phyloP scores from a whole-genome alignment of 306 rosid genomes.

The Prosopis cineraria region DNA sequence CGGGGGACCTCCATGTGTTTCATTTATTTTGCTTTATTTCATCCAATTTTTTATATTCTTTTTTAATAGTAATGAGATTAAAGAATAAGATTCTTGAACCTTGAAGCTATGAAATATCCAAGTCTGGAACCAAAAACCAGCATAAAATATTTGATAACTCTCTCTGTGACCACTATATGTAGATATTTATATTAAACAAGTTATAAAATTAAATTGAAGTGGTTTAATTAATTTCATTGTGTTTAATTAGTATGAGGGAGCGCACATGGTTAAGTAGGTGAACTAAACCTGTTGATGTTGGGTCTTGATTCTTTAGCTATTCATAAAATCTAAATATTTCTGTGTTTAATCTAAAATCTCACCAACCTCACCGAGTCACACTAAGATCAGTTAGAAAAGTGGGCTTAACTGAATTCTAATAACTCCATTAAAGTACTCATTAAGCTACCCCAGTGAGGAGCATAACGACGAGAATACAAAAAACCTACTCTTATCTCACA shows the following conservation, averaged over 20 bases:
- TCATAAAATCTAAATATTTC: neutral
- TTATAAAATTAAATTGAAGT: neutral
- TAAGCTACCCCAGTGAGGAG: constrained; percentile 3
- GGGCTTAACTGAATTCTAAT: constrained; percentile 50
- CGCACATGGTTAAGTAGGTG: constrained; percentile 67
- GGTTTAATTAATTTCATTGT: neutral
- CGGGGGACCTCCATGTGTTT: constrained; percentile 24
- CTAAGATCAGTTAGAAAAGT: constrained; percentile 63
- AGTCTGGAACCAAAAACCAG: neutral
- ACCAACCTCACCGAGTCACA: constrained; percentile 76
- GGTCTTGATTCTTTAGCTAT: neutral
- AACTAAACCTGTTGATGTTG: constrained; percentile 66
- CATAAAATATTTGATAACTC: neutral
- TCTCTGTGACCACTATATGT: too few relatives aligned
- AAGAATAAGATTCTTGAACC: neutral
- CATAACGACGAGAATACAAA: constrained; percentile 5
- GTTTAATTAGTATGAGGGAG: neutral
- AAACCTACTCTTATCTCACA: constrained; percentile 29
- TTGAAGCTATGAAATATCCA: neutral
- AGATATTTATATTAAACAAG: too few relatives aligned
- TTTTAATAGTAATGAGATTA: neutral
- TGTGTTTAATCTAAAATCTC: constrained; percentile 17
- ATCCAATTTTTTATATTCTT: neutral
- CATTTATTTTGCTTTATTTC: neutral
- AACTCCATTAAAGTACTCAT: constrained; percentile 34